Evolutionary conservation across 352 stramenopile genomes (phyloP).

Genomic region (Phytophthora syringae): DNA sequence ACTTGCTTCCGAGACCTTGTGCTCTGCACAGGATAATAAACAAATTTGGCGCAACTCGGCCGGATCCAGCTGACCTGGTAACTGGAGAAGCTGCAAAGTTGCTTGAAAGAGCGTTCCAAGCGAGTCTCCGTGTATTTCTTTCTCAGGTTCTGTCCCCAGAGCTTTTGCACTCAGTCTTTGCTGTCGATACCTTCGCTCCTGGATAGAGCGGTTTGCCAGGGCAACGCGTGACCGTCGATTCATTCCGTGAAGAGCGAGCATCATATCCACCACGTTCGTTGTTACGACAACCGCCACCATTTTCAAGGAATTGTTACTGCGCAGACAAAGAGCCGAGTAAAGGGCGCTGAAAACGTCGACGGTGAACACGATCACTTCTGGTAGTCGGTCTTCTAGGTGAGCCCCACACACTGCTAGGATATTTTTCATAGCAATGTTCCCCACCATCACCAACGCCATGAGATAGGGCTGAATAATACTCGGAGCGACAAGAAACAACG

Average conservation of each 20-base stretch:
- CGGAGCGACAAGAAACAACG: slow-evolving; percentile 21
- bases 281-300: slow-evolving; percentile 28
- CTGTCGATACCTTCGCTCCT: slow-evolving; percentile 15
- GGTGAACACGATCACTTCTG: slow-evolving; percentile 45
- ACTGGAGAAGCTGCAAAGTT: slow-evolving; percentile 30
- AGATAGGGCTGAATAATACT: slow-evolving; percentile 17
- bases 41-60: slow-evolving; percentile 42
- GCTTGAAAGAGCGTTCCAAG: slow-evolving; percentile 33
- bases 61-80: slow-evolving; percentile 38
- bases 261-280: slow-evolving; percentile 20
- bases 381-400: slow-evolving; percentile 36
- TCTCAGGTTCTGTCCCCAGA: neutral
- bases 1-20: slow-evolving; percentile 30
- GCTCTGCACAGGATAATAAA: slow-evolving; percentile 36
- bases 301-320: slow-evolving; percentile 34
- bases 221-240: slow-evolving; percentile 21
- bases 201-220: slow-evolving; percentile 13
- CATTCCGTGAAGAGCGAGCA: slow-evolving; percentile 36
- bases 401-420: slow-evolving; percentile 28
- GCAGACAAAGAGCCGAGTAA: slow-evolving; percentile 44
- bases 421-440: slow-evolving; percentile 47
- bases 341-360: slow-evolving; percentile 52
- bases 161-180: slow-evolving; percentile 10
- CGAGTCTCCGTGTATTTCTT: slow-evolving; percentile 13
- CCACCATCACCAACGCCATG: slow-evolving; percentile 31